Evolutionary conservation across 257 asterid species (phyloP).

Genomic region (Solanum tacnaense): DNA sequence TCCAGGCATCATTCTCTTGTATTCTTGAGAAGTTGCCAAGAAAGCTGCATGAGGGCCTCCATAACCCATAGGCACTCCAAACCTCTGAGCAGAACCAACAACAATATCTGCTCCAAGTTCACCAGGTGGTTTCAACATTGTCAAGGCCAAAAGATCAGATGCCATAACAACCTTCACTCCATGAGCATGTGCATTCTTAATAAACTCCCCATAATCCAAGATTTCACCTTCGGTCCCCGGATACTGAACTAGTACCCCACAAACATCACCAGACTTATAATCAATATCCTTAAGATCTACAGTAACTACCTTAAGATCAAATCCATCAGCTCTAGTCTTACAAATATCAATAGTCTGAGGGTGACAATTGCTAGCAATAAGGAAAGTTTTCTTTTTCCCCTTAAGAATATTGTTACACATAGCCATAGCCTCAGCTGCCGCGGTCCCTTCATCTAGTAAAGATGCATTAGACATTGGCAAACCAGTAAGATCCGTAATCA

Average conservation of each 20-base stretch:
- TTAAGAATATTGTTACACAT: constrained; percentile 88
- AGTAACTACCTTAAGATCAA: constrained; percentile 62
- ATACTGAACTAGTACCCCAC: constrained; percentile 92
- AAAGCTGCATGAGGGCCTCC: constrained; percentile 99
- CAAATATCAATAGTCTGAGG: constrained; percentile 93
- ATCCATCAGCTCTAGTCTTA: constrained; percentile 87
- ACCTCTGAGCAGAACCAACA: constrained; percentile 97
- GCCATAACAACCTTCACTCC: constrained; percentile 99
- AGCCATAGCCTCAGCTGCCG: constrained; percentile 99
- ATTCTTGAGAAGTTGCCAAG: constrained; percentile 97
- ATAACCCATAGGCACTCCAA: constrained; percentile 99
- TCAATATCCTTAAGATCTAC: constrained; percentile 65
- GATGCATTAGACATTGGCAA: constrained; percentile 97
- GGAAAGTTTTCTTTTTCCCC: constrained; percentile 85
- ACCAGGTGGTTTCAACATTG: constrained; percentile 89
- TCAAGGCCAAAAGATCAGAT: constrained; percentile 80
- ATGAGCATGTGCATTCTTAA: constrained; percentile 80
- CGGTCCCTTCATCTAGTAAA: constrained; percentile 88
- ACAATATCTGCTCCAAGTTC: constrained; percentile 93
- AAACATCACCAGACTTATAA: constrained; percentile 74
- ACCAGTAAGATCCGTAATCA: constrained; percentile 86
- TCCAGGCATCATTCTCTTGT: constrained; percentile 99
- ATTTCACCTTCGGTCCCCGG: constrained; percentile 98
- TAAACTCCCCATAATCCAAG: constrained; percentile 72
- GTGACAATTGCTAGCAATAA: constrained; percentile 86